Conservation (phyloP, 371 early-diverging fungal species). For the Saksenaea vasiformis region DNA sequence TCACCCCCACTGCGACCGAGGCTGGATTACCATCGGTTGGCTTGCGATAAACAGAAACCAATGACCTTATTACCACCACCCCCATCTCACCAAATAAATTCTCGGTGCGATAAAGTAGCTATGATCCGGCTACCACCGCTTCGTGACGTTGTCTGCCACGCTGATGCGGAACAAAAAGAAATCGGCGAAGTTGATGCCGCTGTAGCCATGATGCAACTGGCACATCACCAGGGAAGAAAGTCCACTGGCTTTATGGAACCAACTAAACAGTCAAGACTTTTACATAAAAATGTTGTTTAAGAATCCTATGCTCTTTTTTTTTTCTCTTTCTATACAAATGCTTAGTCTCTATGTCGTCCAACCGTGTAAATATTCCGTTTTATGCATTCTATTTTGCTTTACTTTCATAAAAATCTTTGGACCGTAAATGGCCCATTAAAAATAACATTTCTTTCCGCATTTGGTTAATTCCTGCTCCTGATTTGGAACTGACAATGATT, state of each 20-base stretch:
- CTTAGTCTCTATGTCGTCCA: not conserved
- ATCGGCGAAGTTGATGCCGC: slow-evolving; percentile 28
- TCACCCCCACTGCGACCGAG: slow-evolving; percentile 6
- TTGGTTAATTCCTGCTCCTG: slow-evolving; percentile 58
- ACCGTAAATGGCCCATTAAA: slow-evolving; percentile 35
- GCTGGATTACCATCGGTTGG: not conserved
- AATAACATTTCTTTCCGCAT: slow-evolving; percentile 62
- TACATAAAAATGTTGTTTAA: not conserved
- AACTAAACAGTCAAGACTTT: not conserved
- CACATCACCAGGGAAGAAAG: not conserved
- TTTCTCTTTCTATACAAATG: not conserved
- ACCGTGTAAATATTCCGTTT: not conserved
- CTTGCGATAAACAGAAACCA: not conserved
- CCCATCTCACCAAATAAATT: not conserved
- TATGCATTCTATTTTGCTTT: slow-evolving; percentile 6
- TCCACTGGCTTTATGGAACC: not conserved
- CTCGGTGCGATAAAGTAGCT: not conserved
- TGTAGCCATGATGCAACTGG: slow-evolving; percentile 42
- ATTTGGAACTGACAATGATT: slow-evolving; percentile 58
- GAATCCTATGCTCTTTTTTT: not conserved
- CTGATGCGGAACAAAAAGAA: slow-evolving; percentile 9
- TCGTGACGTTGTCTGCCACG: slow-evolving; percentile 13
- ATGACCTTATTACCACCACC: not conserved
- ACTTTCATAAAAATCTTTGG: slow-evolving; percentile 26
- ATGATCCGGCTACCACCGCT: slow-evolving; percentile 18